Base-by-base conservation (phyloP, 768 basidiomycete genomes). In the Atractiella rhizophila region DNA sequence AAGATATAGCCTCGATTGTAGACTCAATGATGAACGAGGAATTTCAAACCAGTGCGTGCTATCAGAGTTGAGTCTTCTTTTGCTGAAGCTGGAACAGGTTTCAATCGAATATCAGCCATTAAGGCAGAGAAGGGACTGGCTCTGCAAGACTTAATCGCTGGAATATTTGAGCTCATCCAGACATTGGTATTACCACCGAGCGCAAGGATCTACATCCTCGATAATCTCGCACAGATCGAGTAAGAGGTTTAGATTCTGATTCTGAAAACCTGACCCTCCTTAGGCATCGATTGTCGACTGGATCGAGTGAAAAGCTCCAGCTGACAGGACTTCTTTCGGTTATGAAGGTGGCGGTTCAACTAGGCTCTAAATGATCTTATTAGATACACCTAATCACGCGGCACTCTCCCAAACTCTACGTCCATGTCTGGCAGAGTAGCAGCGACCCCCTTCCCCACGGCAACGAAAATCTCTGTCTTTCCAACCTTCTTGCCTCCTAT, bases 11-110 rank as follows among this genome's bases (percentile, higher is more conserved):
- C 55, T 69, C 71, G 10, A 77, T 98, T 29, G 80, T 96, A 25
- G 74, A 80, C 48, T 80, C 78, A 8, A 96, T 98, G 91, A 69
- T 96, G 54, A 69, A 75, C 4, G 85, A 94, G 51, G 85, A 91
- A 52, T 96, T 96, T 50, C 83, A 82, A 1, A 85, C 77, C 0
- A 73, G 77, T 15, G 15, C 52, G 63, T 64, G 56, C 50, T 48
- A 43, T 27, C 12, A n/a, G 12, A n/a, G 15, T 16, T 16, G 13
- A 15, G 7, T 24, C 30, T 21, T 8, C 28, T 1, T 24, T 13
- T 28, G 15, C 20, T 28, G n/a, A n/a, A 16, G 10, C 10, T 26
- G 16, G n/a, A 40, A 15, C 18, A 9, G 36, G 30, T 3, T 10
- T 39, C 9, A 8, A 5, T 94, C 88, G 79, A 69, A 81, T 94